phyloP scores from a whole-genome alignment of 176 grass and related monocot genomes.

The Bothriochloa decipiens region DNA sequence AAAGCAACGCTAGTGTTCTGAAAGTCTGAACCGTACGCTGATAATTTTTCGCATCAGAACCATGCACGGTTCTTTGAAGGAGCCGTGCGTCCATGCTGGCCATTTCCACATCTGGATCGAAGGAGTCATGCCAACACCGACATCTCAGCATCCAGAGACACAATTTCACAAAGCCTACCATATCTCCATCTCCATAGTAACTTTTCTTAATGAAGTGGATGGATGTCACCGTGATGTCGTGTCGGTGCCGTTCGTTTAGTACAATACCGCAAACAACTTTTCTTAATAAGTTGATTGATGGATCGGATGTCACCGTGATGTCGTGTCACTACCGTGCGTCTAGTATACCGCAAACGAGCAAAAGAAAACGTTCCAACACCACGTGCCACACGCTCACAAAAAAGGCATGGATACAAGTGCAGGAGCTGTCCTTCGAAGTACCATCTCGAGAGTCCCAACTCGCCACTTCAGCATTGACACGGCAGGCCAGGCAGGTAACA shows the following conservation, averaged over 20 bases:
- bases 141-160: not conserved
- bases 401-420: not conserved
- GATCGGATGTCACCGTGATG: not conserved
- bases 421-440: not conserved
- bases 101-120: too few relatives aligned
- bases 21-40: too few relatives aligned
- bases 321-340: not conserved
- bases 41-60: too few relatives aligned
- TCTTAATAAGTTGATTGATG: too few relatives aligned
- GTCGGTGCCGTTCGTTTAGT: not conserved
- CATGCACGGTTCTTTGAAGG: not conserved
- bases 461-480: constrained; percentile 11
- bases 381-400: not conserved
- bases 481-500: constrained; percentile 15
- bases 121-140: not conserved
- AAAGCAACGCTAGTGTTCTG: too few relatives aligned
- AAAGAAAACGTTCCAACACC: not conserved
- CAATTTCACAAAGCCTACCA: not conserved
- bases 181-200: too few relatives aligned
- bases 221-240: not conserved
- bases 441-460: not conserved
- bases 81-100: not conserved
- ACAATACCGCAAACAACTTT: not conserved
- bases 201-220: not conserved
- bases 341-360: not conserved